Evolutionary conservation across 2,329 filamentous ascomycete species (phyloP).

Genomic region (Clonostachys rhizophaga): DNA sequence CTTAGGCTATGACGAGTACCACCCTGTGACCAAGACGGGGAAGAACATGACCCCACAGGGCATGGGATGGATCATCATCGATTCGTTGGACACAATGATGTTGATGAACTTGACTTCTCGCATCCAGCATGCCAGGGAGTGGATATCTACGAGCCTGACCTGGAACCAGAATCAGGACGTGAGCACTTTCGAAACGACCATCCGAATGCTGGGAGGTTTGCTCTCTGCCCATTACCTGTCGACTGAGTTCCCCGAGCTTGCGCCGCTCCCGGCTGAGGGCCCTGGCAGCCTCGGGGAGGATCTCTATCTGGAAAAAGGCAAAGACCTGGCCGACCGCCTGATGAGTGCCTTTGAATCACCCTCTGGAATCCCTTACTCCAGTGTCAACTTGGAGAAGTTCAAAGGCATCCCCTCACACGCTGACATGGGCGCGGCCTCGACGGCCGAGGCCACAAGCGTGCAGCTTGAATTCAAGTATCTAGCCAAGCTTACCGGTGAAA

Average conservation of each 20-base stretch:
- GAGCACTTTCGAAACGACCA: constrained; percentile 96
- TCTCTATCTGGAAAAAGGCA: constrained; percentile 92
- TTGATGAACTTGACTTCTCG: constrained; percentile 94
- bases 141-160: constrained; percentile 75
- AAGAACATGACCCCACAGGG: constrained; percentile 83
- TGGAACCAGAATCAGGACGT: constrained; percentile 95
- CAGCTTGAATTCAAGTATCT: constrained; percentile 98
- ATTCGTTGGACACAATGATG: constrained; percentile 94
- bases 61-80: constrained; percentile 97
- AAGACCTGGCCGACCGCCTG: constrained; percentile 84
- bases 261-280: constrained; percentile 68
- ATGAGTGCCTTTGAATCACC: constrained; percentile 82
- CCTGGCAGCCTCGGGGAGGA: constrained; percentile 75
- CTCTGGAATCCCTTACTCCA: constrained; percentile 85
- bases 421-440: constrained; percentile 85
- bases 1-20: constrained; percentile 77
- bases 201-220: constrained; percentile 92
- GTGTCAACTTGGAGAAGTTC: constrained; percentile 77
- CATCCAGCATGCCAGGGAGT: constrained; percentile 79
- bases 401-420: constrained; percentile 76
- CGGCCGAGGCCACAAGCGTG: constrained; percentile 85
- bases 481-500: constrained; percentile 88
- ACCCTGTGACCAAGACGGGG: constrained; percentile 75
- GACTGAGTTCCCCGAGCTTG: constrained; percentile 73
- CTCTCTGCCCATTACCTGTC: constrained; percentile 95